Base-by-base conservation (phyloP, 1,284 basidiomycete species). In the Lentinus polychrous region DNA sequence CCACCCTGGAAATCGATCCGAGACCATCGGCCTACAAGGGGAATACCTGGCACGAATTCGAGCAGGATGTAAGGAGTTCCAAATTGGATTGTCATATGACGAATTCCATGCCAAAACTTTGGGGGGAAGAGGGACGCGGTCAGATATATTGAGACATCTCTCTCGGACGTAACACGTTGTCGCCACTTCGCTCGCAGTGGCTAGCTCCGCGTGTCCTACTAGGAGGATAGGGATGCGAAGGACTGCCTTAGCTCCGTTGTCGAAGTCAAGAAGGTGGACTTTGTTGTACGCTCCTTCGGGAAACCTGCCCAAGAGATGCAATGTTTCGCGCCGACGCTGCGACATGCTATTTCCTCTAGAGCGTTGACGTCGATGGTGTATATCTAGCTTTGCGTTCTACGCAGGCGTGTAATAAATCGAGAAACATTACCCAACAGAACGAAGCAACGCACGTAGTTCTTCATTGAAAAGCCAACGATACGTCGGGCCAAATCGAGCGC, bases 111-210 rank as follows among this genome's bases (percentile, higher is more conserved):
- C 55, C 27, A 66, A 50, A 11, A 71, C 65, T 18, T 52, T 51
- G 3, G 70, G 70, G 22, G 63, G 61, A 11, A 63, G 67, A 8
- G 69, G 40, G 12, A 52, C 45, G 17, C 68, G 59, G 2, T 56
- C 54, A 18, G n/a, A n/a, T n/a, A n/a, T n/a, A n/a, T 27, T 10
- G 27, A 5, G 10, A 27, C 27, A 10, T n/a, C n/a, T n/a, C 27
- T 57, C 49, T 24, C 65, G 60, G 11, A 59, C 55, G 50, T 62
- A 70, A 38, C 66, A 58, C 52, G 70, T 60, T 3, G 69, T 72
- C 10, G 70, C 69, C 14, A 70, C 66, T 52, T 71, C 69, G 56
- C 67, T 69, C 1, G 70, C 66, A 6, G 64, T 70, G 11, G 57
- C 55, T 38, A 64, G 51, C 46, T 60, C 59, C 2, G 62, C 46